Percentiles rank a stretch among this genome's conserved stretches.
phyloP scores from a whole-genome alignment of 495 filamentous ascomycete species.

The Aspergillus cristatus region DNA sequence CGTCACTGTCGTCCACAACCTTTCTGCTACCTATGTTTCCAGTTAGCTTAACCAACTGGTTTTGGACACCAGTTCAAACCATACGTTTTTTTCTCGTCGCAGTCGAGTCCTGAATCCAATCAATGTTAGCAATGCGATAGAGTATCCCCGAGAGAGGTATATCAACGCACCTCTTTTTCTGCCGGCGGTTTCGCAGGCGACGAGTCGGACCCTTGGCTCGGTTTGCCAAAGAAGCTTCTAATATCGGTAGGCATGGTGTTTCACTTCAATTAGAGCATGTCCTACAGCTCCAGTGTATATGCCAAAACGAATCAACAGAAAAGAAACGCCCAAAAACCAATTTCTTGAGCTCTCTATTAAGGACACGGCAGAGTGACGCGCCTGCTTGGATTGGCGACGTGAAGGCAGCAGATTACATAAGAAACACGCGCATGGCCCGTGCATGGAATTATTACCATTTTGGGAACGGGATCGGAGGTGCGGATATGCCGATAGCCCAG shows the following conservation, averaged over 20 bases:
- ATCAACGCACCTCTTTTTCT: constrained; percentile 33
- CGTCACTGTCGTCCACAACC: constrained; percentile 68
- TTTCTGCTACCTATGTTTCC: constrained; percentile 50
- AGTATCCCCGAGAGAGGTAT: not conserved
- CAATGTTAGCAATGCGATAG: not conserved
- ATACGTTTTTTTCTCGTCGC: constrained; percentile 33
- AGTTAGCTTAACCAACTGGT: not conserved
- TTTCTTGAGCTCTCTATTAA: too few relatives aligned
- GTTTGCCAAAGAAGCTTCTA: constrained; percentile 63
- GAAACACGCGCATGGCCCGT: constrained; percentile 18
- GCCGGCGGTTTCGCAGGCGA: constrained; percentile 24
- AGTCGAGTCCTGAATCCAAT: constrained; percentile 20
- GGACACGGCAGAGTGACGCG: constrained; percentile 17
- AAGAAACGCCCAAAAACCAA: too few relatives aligned
- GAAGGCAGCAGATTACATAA: constrained; percentile 28
- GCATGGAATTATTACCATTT: constrained; percentile 10
- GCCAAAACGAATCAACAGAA: too few relatives aligned
- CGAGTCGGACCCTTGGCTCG: constrained; percentile 20
- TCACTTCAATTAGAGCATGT: constrained; percentile 4
- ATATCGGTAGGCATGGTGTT: constrained; percentile 65
- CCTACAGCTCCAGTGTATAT: not conserved
- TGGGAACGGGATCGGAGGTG: constrained; percentile 19
- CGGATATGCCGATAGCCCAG: constrained; percentile 25
- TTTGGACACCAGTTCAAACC: constrained; percentile 1
- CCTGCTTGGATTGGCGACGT: constrained; percentile 22